A percentile compares a stretch with the other conserved stretches of the same genome.
Conservation (phyloP, 1,284 basidiomycete genomes). For the Ganoderma meredithae region DNA sequence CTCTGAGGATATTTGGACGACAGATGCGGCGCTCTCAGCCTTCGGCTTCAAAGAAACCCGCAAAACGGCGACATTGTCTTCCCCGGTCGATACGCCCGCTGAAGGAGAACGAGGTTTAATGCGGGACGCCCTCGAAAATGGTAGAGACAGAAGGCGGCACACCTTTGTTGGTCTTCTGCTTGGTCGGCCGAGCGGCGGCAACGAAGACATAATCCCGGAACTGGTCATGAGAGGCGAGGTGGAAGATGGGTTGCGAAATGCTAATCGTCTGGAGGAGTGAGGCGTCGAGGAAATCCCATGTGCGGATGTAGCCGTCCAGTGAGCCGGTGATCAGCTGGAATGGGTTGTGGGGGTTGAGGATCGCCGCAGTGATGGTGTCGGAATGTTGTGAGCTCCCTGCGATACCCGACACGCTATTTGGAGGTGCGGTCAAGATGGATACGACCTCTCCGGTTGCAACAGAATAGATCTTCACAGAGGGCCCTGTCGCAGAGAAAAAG, state of each 20-base stretch:
- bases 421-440: conserved; percentile 70
- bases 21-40: conserved; percentile 49
- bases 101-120: conserved; percentile 10
- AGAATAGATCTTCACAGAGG: conserved; percentile 85
- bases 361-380: conserved; percentile 75
- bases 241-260: conserved; percentile 75
- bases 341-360: conserved; percentile 86
- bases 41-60: conserved; percentile 66
- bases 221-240: conserved; percentile 73
- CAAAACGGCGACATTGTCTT: conserved; percentile 63
- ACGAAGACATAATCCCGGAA: conserved; percentile 78
- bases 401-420: conserved; percentile 54
- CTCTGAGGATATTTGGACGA: conserved; percentile 57
- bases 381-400: conserved; percentile 36
- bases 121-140: background rate
- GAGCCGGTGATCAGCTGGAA: conserved; percentile 92
- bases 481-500: conserved; percentile 84
- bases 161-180: conserved; percentile 55
- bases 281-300: conserved; percentile 96
- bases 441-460: conserved; percentile 78
- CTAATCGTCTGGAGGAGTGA: conserved; percentile 79
- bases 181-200: conserved; percentile 60
- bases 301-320: conserved; percentile 82
- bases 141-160: conserved; percentile 34
- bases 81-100: conserved; percentile 37